These are phyloP conservation scores for Corrigiola litoralis DNA, from an alignment of 179 eudicot species.

Conservation along the genomic window DNA sequence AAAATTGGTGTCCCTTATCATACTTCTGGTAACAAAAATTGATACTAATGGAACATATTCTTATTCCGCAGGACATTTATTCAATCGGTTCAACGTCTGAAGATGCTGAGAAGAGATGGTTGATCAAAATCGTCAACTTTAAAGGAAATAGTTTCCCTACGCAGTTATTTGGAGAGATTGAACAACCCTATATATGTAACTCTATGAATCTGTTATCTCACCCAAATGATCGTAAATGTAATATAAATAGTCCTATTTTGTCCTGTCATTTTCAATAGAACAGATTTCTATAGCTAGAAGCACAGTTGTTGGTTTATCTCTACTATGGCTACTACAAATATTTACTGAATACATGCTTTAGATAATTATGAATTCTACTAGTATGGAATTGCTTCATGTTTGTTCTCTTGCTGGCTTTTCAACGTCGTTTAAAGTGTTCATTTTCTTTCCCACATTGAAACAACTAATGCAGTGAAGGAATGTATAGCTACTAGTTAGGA, in stretches of 20 bases:
- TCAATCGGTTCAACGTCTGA: constrained; percentile 41
- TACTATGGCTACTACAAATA: background rate
- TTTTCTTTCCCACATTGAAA: no score
- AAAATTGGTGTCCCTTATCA: background rate
- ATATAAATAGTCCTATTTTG: constrained; percentile 3
- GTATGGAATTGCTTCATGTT: no score
- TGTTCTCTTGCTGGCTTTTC: constrained; percentile 3
- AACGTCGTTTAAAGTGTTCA: no score
- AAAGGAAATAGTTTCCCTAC: background rate
- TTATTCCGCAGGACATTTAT: constrained; percentile 35
- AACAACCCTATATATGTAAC: background rate
- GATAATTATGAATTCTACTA: no score
- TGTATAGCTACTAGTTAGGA: no score
- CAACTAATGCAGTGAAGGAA: no score
- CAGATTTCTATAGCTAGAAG: background rate
- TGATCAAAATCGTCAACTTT: constrained; percentile 2
- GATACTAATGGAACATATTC: background rate
- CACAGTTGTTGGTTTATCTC: background rate
- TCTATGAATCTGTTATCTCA: background rate
- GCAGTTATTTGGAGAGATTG: background rate
- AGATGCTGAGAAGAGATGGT: constrained; percentile 25
- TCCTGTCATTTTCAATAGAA: background rate
- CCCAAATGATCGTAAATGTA: constrained; percentile 11
- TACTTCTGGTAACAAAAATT: background rate
- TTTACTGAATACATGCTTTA: no score